Base-by-base conservation (phyloP, 208 protist species). In the Acanthamoeba sp. region DNA sequence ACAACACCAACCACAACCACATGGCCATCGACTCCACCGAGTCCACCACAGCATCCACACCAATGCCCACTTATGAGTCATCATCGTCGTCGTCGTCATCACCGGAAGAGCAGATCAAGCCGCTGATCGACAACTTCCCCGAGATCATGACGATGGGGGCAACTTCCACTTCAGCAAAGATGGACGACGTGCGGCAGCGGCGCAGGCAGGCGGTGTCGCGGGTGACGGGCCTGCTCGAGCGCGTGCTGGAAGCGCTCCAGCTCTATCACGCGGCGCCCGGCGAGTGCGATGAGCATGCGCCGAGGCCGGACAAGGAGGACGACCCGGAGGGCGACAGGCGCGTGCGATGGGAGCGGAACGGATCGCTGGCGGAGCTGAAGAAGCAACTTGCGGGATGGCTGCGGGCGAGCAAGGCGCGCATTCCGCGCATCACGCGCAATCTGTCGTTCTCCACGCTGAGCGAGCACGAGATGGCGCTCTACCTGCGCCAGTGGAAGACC, bases 371-470 rank as follows among this genome's bases (percentile, higher is more conserved):
- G 29, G 29, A 16, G 45, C 80, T 89, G 18, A 89, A 62, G 48
- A 7, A 7, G 48, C 27, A 64, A 29, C 52, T 89, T 7, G n/a
- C 52, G 0, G 45, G 34, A 10, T 89, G 80, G 50, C 34, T 89
- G 45, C 42, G 48, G 50, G 50, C n/a, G 4, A 66, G 34, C 48
- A 5, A 40, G 16, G 80, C 80, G n/a, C 80, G 52, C 80, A 89
- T 89, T 29, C 80, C 80, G 52, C 80, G 80, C 38, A 66, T 89
- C 50, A 89, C 45, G 45, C 80, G 80, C n/a, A 34, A 89, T 27
- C 80, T 89, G 16, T 89, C 80, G 14, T 62, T 89, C 20, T 38
- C 32, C 18, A 89, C 80, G 45, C 29, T 89, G 80, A 89, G 52
- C 80, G 80, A 89, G 52, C 36, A 16, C 32, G 80, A 89, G 50